Conservation (phyloP, 2,329 filamentous ascomycete genomes). For the Penicillium sp. region DNA sequence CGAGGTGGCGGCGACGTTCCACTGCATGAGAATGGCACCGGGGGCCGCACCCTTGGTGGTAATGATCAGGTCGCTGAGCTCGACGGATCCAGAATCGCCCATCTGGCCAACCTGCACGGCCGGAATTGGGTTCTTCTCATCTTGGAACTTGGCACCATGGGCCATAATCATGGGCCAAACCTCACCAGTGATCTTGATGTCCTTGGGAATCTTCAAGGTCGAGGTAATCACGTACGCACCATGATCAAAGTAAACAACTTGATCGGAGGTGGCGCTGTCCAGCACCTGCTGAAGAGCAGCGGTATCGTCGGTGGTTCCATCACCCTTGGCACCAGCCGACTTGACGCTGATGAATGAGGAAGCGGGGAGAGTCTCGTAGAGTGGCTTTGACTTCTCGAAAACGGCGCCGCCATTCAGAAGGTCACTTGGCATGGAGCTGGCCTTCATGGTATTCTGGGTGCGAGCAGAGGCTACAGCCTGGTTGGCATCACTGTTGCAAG, state of each 20-base stretch:
- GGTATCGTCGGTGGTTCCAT: conserved; percentile 87
- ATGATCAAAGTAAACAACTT: conserved; percentile 69
- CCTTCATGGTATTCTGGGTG: conserved; percentile 66
- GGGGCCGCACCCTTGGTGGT: conserved; percentile 82
- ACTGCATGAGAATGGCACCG: conserved; percentile 88
- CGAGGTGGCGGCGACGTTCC: conserved; percentile 73
- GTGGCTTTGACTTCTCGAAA: conserved; percentile 85
- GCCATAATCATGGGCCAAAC: conserved; percentile 92
- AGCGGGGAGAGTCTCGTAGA: conserved; percentile 74
- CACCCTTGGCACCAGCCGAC: conserved; percentile 80
- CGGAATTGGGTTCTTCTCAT: conserved; percentile 77
- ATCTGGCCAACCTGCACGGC: conserved; percentile 82
- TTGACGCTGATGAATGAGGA: conserved; percentile 83
- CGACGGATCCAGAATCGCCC: conserved; percentile 78
- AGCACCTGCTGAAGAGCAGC: conserved; percentile 80
- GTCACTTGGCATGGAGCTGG: conserved; percentile 66
- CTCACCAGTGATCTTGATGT: conserved; percentile 87
- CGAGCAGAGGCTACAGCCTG: conserved; percentile 45
- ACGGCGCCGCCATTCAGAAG: conserved; percentile 73
- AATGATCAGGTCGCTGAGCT: conserved; percentile 87
- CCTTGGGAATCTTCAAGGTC: conserved; percentile 68
- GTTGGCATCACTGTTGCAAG: conserved; percentile 29
- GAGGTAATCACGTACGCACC: conserved; percentile 67
- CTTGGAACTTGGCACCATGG: conserved; percentile 73
- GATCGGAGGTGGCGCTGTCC: conserved; percentile 65